Percentiles rank a stretch among this genome's conserved stretches.
Conservation (phyloP, 2,329 filamentous ascomycete species). For the Chlorencoelia australis region DNA sequence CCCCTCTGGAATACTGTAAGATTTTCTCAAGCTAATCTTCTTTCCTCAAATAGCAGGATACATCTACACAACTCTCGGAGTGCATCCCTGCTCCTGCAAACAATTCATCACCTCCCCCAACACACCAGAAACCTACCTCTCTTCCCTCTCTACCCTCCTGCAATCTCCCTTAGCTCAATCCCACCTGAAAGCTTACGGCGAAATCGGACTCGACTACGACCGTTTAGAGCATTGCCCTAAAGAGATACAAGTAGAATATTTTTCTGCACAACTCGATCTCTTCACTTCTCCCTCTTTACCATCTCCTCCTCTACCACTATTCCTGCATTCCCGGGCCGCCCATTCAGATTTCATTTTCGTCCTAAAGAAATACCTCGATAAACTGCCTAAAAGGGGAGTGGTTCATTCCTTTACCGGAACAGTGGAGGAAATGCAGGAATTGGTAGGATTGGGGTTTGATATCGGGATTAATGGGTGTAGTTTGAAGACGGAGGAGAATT, state of each 20-base stretch:
- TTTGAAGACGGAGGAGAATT: constrained; percentile 87
- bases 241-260: constrained; percentile 73
- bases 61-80: constrained; percentile 84
- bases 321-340: constrained; percentile 84
- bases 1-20: too few species aligned
- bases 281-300: constrained; percentile 54
- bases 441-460: constrained; percentile 74
- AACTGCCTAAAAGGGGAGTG: constrained; percentile 64
- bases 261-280: constrained; percentile 53
- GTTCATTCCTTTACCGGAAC: constrained; percentile 96
- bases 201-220: constrained; percentile 96
- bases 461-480: constrained; percentile 96
- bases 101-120: constrained; percentile 51
- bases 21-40: too few species aligned
- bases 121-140: constrained; percentile 39
- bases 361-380: constrained; percentile 52
- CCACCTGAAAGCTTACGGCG: constrained; percentile 65
- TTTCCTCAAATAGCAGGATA: constrained; percentile 50
- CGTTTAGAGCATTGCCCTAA: constrained; percentile 73
- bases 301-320: constrained; percentile 73
- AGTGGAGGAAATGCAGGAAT: constrained; percentile 67
- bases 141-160: constrained; percentile 55
- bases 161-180: constrained; percentile 37
- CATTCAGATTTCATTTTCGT: constrained; percentile 73
- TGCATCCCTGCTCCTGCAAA: constrained; percentile 82